These are phyloP conservation scores for Xylaria nigripes DNA, from an alignment of 495 filamentous ascomycete species.

Conservation along the genomic window DNA sequence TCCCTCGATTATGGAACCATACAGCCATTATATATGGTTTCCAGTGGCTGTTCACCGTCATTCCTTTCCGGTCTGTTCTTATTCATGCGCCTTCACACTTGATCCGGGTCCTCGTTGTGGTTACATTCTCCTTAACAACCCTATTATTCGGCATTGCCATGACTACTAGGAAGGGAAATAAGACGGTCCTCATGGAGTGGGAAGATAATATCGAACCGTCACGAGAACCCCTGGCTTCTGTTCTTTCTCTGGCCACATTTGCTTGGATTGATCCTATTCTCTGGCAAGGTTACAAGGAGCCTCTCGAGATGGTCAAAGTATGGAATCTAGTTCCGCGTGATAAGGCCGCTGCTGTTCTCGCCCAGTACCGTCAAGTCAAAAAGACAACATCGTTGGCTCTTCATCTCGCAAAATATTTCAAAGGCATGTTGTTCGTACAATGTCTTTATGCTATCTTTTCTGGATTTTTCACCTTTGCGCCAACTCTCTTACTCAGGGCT, in stretches of 20 bases:
- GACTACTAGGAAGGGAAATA: slow-evolving; percentile 85
- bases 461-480: slow-evolving; percentile 78
- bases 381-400: slow-evolving; percentile 74
- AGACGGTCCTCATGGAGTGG: slow-evolving; percentile 74
- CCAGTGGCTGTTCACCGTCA: slow-evolving; percentile 68
- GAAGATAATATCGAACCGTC: slow-evolving; percentile 82
- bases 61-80: slow-evolving; percentile 76
- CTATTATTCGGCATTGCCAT: slow-evolving; percentile 67
- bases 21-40: slow-evolving; percentile 77
- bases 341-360: slow-evolving; percentile 70
- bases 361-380: slow-evolving; percentile 74
- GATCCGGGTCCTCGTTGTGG: slow-evolving; percentile 52
- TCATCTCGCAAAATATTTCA: slow-evolving; percentile 81
- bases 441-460: slow-evolving; percentile 68
- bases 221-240: slow-evolving; percentile 72
- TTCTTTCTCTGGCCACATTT: slow-evolving; percentile 83
- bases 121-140: slow-evolving; percentile 65
- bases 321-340: slow-evolving; percentile 89
- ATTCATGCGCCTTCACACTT: slow-evolving; percentile 65
- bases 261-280: slow-evolving; percentile 86
- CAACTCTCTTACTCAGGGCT: slow-evolving; percentile 80
- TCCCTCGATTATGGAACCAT: slow-evolving; percentile 84
- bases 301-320: slow-evolving; percentile 72
- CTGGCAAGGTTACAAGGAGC: slow-evolving; percentile 81
- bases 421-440: slow-evolving; percentile 65